Base-by-base conservation (phyloP, 108 stramenopile genomes). In the Cyclotella choctawhatcheeana region DNA sequence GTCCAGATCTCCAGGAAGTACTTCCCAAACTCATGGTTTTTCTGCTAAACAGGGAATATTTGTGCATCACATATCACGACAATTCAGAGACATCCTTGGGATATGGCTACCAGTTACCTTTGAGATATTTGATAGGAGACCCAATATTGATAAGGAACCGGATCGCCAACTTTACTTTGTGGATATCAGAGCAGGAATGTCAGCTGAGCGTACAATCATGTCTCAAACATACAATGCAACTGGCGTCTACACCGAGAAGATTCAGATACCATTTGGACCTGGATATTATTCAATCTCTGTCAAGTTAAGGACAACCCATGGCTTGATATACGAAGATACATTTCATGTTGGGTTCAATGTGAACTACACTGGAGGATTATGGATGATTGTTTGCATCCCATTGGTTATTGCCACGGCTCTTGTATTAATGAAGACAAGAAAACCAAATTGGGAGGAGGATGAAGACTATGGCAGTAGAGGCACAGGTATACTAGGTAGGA, bases 291-390 rank as follows among this genome's bases (percentile, higher is more conserved):
- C 81, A 18, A 44, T 93, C 25, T 80, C 77, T 14, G 86, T 84
- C 14, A 37, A 79, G 24, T 69, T 93, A 58, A 75, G 67, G 13
- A 84, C 89, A 45, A 84, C 85, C 16, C 89, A 93, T 73, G 92
- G 92, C 12, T 55, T 93, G 24, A 74, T 86, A 22, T 93, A 93
- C 69, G 92, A 93, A 62, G 92, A 93, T 45, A 74, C 78, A 34
- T 93, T 93, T 64, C 86, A 87, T 51, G 45, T 90, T 58, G 89
- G 92, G 26, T 93, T 87, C 82, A 93, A 93, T 73, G 87, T 93
- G 10, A 82, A 90, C 52, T 93, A 86, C 66, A 88, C 89, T 86
- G 78, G 82, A 32, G 92, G 92, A 10, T 50, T 90, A 31, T 93
- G 92, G 92, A 74, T 89, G 40, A 72, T 82, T 10, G 81, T 82